Conservation (phyloP, 371 early-diverging fungal genomes). For the Batrachochytrium dendrobatidis region DNA sequence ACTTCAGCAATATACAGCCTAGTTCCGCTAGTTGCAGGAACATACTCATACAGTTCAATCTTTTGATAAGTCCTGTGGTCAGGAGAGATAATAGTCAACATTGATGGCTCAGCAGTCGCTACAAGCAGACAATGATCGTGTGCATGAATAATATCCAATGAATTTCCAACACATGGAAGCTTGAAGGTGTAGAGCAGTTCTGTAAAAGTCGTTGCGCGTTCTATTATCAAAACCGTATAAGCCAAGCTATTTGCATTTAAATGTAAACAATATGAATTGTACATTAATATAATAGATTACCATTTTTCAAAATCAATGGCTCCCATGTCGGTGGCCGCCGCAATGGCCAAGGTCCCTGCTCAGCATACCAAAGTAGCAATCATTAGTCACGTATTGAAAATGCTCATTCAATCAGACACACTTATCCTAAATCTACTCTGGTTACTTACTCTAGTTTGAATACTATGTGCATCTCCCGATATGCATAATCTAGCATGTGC, state of each 20-base stretch:
- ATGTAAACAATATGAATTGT: no score
- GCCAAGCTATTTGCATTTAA: conserved; percentile 1
- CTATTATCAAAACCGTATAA: conserved; percentile 5
- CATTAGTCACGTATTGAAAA: no score
- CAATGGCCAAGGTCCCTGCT: conserved; percentile 11
- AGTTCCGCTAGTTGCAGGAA: conserved; percentile 7
- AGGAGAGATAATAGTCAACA: conserved; percentile 55
- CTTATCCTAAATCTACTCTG: no score
- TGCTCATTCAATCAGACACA: no score
- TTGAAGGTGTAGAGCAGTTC: conserved; percentile 65
- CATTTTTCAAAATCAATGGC: neutral
- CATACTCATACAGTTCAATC: conserved; percentile 69
- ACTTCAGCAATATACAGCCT: conserved; percentile 24
- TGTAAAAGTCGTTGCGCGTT: conserved; percentile 53
- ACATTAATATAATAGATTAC: no score
- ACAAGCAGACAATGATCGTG: conserved; percentile 41
- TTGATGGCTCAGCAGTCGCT: conserved; percentile 63
- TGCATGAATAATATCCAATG: conserved; percentile 53
- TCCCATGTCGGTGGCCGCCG: conserved; percentile 1
- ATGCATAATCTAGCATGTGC: no score
- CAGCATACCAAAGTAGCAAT: neutral
- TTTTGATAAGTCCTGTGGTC: conserved; percentile 48
- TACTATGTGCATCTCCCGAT: no score
- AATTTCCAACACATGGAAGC: conserved; percentile 64
- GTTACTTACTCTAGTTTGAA: no score